phyloP scores from a whole-genome alignment of 176 grass and related monocot genomes.

The Echinochloa phyllopogon region DNA sequence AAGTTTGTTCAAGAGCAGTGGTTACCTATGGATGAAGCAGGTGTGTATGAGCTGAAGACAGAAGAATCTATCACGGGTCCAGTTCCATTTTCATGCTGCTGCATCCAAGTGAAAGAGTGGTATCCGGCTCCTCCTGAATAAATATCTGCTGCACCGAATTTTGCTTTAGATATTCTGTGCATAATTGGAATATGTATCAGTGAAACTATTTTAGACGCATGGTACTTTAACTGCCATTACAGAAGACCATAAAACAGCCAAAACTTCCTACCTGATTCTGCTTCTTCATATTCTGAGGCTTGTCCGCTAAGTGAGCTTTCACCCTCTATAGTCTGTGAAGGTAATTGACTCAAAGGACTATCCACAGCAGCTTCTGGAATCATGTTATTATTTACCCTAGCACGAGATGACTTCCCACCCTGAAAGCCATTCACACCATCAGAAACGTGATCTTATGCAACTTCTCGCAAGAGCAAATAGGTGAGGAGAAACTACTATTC shows the following conservation, averaged over 20 bases:
- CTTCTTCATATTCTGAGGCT: constrained; percentile 84
- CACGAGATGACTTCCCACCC: constrained; percentile 70
- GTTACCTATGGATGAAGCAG: constrained; percentile 53
- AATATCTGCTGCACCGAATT: constrained; percentile 85
- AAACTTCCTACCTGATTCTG: constrained; percentile 79
- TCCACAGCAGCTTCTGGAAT: constrained; percentile 53
- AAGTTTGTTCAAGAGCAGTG: constrained; percentile 22
- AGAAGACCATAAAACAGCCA: constrained; percentile 29
- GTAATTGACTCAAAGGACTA: constrained; percentile 75
- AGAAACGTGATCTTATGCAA: neutral
- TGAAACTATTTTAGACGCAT: constrained; percentile 66
- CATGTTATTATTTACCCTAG: constrained; percentile 59
- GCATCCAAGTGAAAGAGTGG: constrained; percentile 84
- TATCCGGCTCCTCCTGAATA: constrained; percentile 79
- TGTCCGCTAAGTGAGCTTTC: constrained; percentile 85
- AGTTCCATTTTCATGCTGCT: constrained; percentile 75
- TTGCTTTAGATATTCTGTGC: constrained; percentile 97
- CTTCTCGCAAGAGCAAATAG: constrained; percentile 5
- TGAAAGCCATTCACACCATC: constrained; percentile 37
- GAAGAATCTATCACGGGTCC: constrained; percentile 57
- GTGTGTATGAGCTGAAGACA: constrained; percentile 35
- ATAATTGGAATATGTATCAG: constrained; percentile 95
- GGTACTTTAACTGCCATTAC: constrained; percentile 46
- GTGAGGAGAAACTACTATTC: neutral
- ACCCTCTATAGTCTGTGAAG: constrained; percentile 69